phyloP scores from a whole-genome alignment of 2,329 filamentous ascomycete species.

The Myriosclerotinia scirpicola region DNA sequence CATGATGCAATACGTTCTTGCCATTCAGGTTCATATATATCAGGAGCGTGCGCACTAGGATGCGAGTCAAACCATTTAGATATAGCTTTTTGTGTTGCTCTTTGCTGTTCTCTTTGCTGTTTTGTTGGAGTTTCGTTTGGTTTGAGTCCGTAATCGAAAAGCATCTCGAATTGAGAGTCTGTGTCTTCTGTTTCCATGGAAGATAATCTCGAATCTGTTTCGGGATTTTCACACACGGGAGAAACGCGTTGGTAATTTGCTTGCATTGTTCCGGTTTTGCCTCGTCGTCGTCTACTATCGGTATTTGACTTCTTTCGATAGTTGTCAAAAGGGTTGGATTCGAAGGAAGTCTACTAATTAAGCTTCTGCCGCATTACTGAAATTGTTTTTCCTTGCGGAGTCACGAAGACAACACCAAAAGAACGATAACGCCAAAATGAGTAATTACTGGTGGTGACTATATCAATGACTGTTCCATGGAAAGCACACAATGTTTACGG shows the following conservation, averaged over 20 bases:
- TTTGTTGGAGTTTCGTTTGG: neutral
- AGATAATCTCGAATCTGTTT: neutral
- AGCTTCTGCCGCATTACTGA: neutral
- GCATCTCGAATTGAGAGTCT: conserved; percentile 4
- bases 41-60: neutral
- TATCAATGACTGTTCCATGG: neutral
- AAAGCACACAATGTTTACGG: neutral
- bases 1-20: conserved; percentile 4
- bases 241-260: neutral
- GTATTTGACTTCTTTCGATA: neutral
- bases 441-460: neutral
- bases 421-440: neutral
- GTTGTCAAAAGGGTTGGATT: neutral
- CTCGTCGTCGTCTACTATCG: neutral
- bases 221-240: neutral
- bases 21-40: conserved; percentile 8
- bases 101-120: neutral
- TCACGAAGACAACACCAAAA: neutral
- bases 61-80: conserved; percentile 3
- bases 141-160: neutral
- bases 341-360: neutral
- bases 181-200: neutral
- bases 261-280: neutral
- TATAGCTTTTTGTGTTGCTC: neutral
- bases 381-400: neutral